phyloP scores from a whole-genome alignment of 2,329 filamentous ascomycete genomes.

The Didymella sp. region DNA sequence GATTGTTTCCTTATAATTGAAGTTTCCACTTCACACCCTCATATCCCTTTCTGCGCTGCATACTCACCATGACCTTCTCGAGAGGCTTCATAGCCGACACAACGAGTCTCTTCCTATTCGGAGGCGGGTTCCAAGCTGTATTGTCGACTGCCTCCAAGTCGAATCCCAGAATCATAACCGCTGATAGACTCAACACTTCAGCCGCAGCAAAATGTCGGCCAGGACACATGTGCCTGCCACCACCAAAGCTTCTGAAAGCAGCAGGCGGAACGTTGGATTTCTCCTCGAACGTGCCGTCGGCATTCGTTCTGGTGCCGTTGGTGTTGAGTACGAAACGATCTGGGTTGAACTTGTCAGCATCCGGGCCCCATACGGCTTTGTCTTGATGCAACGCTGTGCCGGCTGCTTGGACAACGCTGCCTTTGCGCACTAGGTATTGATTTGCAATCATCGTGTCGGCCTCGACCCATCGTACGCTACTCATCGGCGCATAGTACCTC shows the following conservation, averaged over 20 bases:
- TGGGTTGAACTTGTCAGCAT: not conserved
- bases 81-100: not conserved
- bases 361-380: not conserved
- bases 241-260: not conserved
- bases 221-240: not conserved
- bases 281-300: not conserved
- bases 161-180: not conserved
- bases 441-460: not conserved
- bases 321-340: not conserved
- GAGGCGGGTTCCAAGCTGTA: not conserved
- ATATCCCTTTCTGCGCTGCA: not conserved
- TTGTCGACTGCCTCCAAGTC: not conserved
- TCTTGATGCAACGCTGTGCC: not conserved
- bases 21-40: not conserved
- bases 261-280: not conserved
- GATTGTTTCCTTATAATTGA: not conserved
- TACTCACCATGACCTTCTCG: not conserved
- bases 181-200: not conserved
- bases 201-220: not conserved
- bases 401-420: not conserved
- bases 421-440: not conserved
- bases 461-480: not conserved
- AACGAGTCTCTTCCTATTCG: not conserved
- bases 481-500: not conserved
- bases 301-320: not conserved